Evolutionary conservation across 2,329 filamentous ascomycete species (phyloP).

Genomic region (Monosporascus sp.): DNA sequence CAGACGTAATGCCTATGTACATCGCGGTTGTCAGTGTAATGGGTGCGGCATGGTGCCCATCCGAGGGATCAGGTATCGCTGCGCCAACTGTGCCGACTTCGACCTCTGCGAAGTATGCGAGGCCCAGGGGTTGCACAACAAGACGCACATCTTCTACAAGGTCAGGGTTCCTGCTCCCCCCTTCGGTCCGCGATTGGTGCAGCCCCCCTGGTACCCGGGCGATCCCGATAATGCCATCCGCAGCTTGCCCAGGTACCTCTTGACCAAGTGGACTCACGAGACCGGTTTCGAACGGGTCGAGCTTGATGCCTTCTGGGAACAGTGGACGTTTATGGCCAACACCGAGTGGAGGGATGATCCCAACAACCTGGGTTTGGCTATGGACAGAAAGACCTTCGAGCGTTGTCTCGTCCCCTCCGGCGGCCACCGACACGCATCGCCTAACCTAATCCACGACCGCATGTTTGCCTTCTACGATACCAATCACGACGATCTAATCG

Average conservation of each 20-base stretch:
- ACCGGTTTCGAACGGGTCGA: conserved; percentile 81
- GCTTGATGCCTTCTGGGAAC: conserved; percentile 91
- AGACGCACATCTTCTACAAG: conserved; percentile 96
- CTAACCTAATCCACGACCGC: conserved; percentile 89
- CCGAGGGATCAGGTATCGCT: conserved; percentile 86
- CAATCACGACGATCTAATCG: conserved; percentile 81
- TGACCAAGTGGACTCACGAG: conserved; percentile 63
- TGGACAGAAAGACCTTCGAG: conserved; percentile 91
- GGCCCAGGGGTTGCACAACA: conserved; percentile 68
- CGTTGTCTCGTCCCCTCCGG: conserved; percentile 83
- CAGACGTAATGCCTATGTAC: conserved; percentile 79
- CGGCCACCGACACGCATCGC: conserved; percentile 68
- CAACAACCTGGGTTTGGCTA: conserved; percentile 70
- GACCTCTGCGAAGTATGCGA: conserved; percentile 95
- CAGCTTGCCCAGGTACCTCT: conserved; percentile 61
- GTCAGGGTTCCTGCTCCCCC: conserved; percentile 85
- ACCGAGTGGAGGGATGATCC: conserved; percentile 80
- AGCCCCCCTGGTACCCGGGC: conserved; percentile 82
- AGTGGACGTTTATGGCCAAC: conserved; percentile 91
- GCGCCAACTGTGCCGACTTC: conserved; percentile 92
- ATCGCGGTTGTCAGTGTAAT: conserved; percentile 89
- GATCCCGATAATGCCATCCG: conserved; percentile 69
- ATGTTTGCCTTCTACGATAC: conserved; percentile 97
- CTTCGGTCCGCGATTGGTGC: conserved; percentile 73
- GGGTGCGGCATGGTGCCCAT: conserved; percentile 84